Percentiles rank a stretch among this genome's conserved stretches.
Evolutionary conservation across 2,329 filamentous ascomycete species (phyloP).

Genomic region (Lizonia empirigonia): DNA sequence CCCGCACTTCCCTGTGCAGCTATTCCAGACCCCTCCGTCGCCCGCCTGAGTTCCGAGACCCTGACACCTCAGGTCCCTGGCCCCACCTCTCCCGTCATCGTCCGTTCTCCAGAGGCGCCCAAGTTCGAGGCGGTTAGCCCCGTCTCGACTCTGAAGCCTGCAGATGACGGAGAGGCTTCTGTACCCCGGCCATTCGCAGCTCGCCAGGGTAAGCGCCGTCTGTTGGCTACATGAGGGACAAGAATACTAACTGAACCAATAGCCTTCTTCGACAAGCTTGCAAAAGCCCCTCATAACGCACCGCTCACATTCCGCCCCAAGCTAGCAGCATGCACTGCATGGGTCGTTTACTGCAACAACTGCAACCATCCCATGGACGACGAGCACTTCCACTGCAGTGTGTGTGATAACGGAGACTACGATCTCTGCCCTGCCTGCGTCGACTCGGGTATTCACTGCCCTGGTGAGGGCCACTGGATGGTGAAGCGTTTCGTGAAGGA

Average conservation of each 20-base stretch:
- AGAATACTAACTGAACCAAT: slow-evolving; percentile 17
- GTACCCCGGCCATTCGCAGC: slow-evolving; percentile 50
- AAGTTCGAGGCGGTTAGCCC: slow-evolving; percentile 30
- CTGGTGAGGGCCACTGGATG: slow-evolving; percentile 83
- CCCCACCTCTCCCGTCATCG: slow-evolving; percentile 37
- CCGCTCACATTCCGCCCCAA: slow-evolving; percentile 50
- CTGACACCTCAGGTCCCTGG: slow-evolving; percentile 27
- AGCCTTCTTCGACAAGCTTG: slow-evolving; percentile 42
- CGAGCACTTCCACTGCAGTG: slow-evolving; percentile 91
- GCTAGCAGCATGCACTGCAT: slow-evolving; percentile 55
- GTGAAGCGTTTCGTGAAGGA: slow-evolving; percentile 86
- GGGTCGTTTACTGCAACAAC: slow-evolving; percentile 92
- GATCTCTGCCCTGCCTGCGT: slow-evolving; percentile 88
- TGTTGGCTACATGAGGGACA: not conserved
- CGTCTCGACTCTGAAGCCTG: slow-evolving; percentile 29
- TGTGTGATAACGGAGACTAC: slow-evolving; percentile 91
- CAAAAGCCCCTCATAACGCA: slow-evolving; percentile 31
- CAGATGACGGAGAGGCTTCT: slow-evolving; percentile 47
- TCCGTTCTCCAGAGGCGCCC: slow-evolving; percentile 30
- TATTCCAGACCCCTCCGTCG: slow-evolving; percentile 27
- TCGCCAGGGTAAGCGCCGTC: slow-evolving; percentile 36
- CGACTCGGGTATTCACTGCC: slow-evolving; percentile 75
- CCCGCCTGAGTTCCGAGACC: slow-evolving; percentile 38
- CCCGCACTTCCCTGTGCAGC: slow-evolving; percentile 11
- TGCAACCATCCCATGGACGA: slow-evolving; percentile 80